phyloP scores from a whole-genome alignment of 2,329 filamentous ascomycete species.

The Penicillium sp. region DNA sequence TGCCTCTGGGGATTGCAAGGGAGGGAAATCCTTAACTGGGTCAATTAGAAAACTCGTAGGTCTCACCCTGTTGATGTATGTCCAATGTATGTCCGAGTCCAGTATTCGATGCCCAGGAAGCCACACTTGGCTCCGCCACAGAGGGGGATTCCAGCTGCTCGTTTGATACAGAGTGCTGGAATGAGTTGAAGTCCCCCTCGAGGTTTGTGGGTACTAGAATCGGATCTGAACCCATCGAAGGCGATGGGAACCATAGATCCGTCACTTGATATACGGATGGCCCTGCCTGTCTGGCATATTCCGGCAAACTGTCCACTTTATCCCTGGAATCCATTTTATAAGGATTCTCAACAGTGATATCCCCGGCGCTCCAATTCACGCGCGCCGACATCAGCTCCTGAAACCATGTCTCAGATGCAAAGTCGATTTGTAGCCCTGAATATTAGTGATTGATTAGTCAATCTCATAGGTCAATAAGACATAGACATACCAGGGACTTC shows the following conservation, averaged over 20 bases:
- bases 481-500: background rate
- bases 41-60: slow-evolving; percentile 2
- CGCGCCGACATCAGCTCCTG: slow-evolving; percentile 25
- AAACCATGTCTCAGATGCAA: slow-evolving; percentile 27
- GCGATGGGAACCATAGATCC: slow-evolving; percentile 1
- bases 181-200: background rate
- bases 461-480: too few species aligned
- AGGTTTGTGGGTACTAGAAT: background rate
- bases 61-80: background rate
- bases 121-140: background rate
- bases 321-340: slow-evolving; percentile 7
- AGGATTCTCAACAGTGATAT: background rate
- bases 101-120: background rate
- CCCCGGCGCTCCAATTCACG: background rate
- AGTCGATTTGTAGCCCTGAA: slow-evolving; percentile 12
- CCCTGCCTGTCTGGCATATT: background rate
- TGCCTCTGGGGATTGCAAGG: slow-evolving; percentile 4
- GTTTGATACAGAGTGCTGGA: background rate
- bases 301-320: background rate
- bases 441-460: background rate
- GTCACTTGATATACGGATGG: background rate
- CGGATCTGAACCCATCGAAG: background rate
- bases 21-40: background rate
- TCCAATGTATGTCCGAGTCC: background rate
- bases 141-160: background rate